Evolutionary conservation across 2,329 filamentous ascomycete species (phyloP), one percentile per base, ranked within the genome.

Genomic region (Cercospora beticola): DNA sequence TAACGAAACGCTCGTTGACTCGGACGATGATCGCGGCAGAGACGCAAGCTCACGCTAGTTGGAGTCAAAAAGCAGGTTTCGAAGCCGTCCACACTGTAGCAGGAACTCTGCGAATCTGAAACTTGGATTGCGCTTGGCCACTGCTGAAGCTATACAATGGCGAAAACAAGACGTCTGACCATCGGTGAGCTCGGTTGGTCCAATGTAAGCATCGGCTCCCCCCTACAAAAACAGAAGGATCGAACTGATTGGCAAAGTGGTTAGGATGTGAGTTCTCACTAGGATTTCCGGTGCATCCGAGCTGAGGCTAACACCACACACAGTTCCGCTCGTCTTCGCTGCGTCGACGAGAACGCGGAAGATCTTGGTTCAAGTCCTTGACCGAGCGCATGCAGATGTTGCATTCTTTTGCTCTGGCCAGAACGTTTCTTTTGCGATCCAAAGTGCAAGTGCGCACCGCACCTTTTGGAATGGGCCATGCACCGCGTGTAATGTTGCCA

Each of bases 1-100:
- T 5, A 66, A 60, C 40, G 65, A 70, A 28, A 46, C 59, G 16
- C 30, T 62, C 12, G 71, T 68, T 5, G 31, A 54, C 8, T 64
- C 68, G 23, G 74, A 71, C 12, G 76, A 77, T 43, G 73, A 73
- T 1, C 71, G 77, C 66, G 76, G 77, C 3, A 68, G 75, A 57
- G 74, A 76, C 31, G 65, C 71, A 52, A 73, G 66, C 40, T 73
- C 72, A 56, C 70, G 73, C 60, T 74, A 63, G 52, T 28, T 18
- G 21, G 49, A 54, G 49, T 28, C 56, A 23, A 59, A 59, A 59
- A 36, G 56, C 56, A 10, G 56, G 58, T 60, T 60, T 60, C 31
- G 18, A 60, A 31, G 26, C 12, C 14, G 21, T 26, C 23, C 49
- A 54, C 4, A 16, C 12, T 54, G 7, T 54, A 54, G 49, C 23